Evolutionary conservation across 495 filamentous ascomycete species (phyloP).

Genomic region (Lasiosphaeria ovina): DNA sequence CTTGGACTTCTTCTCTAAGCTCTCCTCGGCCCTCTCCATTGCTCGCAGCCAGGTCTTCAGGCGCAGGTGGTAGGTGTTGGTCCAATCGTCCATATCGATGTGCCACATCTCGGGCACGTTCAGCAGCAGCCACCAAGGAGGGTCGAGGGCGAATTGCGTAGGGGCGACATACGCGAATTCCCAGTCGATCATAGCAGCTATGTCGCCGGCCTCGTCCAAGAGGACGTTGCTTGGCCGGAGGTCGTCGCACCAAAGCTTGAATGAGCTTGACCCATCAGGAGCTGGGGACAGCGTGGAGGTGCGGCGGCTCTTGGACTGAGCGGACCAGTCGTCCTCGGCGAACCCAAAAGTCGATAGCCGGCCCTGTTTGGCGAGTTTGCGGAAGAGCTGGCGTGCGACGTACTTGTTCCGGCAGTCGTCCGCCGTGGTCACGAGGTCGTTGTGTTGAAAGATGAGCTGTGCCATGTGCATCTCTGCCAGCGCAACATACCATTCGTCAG

Average conservation of each 20-base stretch:
- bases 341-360: conserved; percentile 28
- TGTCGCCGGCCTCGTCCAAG: conserved; percentile 11
- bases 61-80: conserved; percentile 22
- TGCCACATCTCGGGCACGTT: conserved; percentile 32
- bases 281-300: conserved; percentile 3
- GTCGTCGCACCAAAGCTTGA: conserved; percentile 26
- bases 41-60: conserved; percentile 18
- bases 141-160: conserved; percentile 32
- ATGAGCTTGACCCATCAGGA: conserved; percentile 1
- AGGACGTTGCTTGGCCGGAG: conserved; percentile 26
- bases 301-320: conserved; percentile 8
- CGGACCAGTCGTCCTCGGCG: conserved; percentile 30
- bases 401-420: conserved; percentile 37
- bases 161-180: conserved; percentile 39
- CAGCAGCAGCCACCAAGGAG: conserved; percentile 42
- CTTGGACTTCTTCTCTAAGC: conserved; percentile 15
- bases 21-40: conserved; percentile 1
- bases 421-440: conserved; percentile 33
- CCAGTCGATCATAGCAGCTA: conserved; percentile 30
- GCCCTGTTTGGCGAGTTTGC: conserved; percentile 30
- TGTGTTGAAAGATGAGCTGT: conserved; percentile 42
- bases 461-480: conserved; percentile 40
- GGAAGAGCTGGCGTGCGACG: conserved; percentile 35
- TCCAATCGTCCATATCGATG: conserved; percentile 28
- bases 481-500: conserved; percentile 39